Base-by-base conservation (phyloP, 139 green algal species). In the Coelastrella sp. region DNA sequence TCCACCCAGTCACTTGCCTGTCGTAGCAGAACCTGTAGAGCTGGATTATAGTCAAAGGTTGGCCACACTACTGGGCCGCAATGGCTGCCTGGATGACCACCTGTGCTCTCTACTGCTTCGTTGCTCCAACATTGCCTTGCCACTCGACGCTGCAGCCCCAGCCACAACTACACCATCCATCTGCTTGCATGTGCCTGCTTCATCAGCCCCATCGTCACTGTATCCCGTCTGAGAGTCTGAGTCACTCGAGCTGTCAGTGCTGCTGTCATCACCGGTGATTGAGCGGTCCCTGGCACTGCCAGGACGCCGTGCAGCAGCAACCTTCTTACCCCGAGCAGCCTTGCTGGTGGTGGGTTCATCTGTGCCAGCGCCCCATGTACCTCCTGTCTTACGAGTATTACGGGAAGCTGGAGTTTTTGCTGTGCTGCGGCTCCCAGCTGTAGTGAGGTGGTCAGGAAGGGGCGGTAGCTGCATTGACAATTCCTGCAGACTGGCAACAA, bases 61-160 rank as follows among this genome's bases (percentile, higher is more conserved):
- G 13, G 21, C 45, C 2, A 66, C 17, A 32, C 15, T 80, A 17
- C 43, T 80, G 15, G 72, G 72, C 1, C 43, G 45, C 27, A 80
- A 48, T 4, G 72, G 72, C 48, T 80, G 72, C 72, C 72, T 66
- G 30, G 45, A 17, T n/a, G n/a, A n/a, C n/a, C n/a, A n/a, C n/a
- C n/a, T n/a, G n/a, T n/a, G n/a, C n/a, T n/a, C n/a, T n/a, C n/a
- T n/a, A n/a, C n/a, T n/a, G n/a, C n/a, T n/a, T n/a, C n/a, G n/a
- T n/a, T n/a, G n/a, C n/a, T n/a, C n/a, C n/a, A n/a, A n/a, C n/a
- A n/a, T n/a, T n/a, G n/a, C n/a, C n/a, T n/a, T n/a, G n/a, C n/a
- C n/a, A n/a, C n/a, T n/a, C n/a, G n/a, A n/a, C n/a, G n/a, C n/a
- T n/a, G n/a, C n/a, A n/a, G n/a, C n/a, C n/a, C n/a, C n/a, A n/a